A percentile compares a stretch with the other conserved stretches of the same genome.
Evolutionary conservation across 441 rosid genomes (phyloP).

Genomic region (Adansonia gregorii): DNA sequence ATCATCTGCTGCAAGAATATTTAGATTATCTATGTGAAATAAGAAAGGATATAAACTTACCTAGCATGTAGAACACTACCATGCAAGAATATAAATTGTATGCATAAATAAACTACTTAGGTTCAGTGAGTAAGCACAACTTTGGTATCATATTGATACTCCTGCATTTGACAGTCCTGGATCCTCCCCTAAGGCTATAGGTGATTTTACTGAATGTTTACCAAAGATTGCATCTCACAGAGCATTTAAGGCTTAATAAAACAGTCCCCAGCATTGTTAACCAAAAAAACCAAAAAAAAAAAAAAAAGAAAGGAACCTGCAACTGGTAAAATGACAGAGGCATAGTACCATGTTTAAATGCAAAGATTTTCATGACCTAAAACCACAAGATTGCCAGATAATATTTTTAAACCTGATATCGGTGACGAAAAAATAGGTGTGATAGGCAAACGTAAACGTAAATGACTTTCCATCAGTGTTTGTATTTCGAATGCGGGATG

Average conservation of each 20-base stretch:
- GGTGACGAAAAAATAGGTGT: constrained; percentile 59
- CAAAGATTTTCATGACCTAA: background rate
- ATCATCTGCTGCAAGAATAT: background rate
- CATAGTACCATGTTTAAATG: background rate
- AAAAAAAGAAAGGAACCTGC: too few species aligned
- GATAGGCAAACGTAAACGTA: constrained; percentile 60
- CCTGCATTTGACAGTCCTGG: background rate
- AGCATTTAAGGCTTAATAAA: background rate
- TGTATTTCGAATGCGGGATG: constrained; percentile 57
- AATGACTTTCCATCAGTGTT: constrained; percentile 64
- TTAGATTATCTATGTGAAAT: background rate
- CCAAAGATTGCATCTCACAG: background rate
- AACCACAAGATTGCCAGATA: background rate
- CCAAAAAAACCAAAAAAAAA: too few species aligned
- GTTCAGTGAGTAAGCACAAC: background rate
- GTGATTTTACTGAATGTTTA: background rate
- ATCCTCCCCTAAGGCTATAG: background rate
- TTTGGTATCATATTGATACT: background rate
- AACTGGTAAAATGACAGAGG: background rate
- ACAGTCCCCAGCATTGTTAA: background rate
- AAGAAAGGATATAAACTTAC: background rate
- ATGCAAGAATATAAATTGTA: background rate
- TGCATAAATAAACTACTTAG: background rate
- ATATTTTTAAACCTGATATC: constrained; percentile 58
- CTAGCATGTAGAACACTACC: background rate